Percentiles rank a stretch among this genome's conserved stretches.
Evolutionary conservation across 495 filamentous ascomycete species (phyloP).

Genomic region (Terfezia boudieri): DNA sequence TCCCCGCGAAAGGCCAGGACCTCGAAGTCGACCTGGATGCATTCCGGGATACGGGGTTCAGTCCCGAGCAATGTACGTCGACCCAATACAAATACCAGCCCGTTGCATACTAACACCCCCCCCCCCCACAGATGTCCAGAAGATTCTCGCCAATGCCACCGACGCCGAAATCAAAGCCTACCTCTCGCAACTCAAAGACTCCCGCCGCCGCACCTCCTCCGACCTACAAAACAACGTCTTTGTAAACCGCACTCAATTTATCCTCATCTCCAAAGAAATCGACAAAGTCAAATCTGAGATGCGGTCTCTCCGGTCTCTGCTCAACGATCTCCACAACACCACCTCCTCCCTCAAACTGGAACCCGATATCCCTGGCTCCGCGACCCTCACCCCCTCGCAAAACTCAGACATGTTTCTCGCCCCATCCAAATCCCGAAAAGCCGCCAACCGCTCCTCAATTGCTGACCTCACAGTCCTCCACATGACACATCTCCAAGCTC

Average conservation of each 20-base stretch:
- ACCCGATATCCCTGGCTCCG: conserved; percentile 21
- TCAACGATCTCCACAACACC: conserved; percentile 47
- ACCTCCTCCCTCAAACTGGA: conserved; percentile 16
- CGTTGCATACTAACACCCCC: not conserved
- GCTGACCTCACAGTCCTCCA: conserved; percentile 91
- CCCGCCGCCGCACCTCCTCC: conserved; percentile 60
- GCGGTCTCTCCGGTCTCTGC: conserved; percentile 64
- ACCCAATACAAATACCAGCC: not conserved
- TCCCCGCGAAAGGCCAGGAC: conserved; percentile 11
- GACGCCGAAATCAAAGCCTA: conserved; percentile 80
- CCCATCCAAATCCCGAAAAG: conserved; percentile 32
- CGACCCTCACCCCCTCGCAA: conserved; percentile 27
- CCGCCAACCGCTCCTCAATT: conserved; percentile 56
- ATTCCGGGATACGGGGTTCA: conserved; percentile 57
- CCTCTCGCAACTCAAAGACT: conserved; percentile 48
- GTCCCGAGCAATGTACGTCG: conserved; percentile 34
- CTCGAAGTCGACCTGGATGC: conserved; percentile 45
- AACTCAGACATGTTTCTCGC: conserved; percentile 17
- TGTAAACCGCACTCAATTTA: conserved; percentile 94
- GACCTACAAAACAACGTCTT: conserved; percentile 93
- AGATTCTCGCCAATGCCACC: conserved; percentile 69
- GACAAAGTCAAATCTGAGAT: conserved; percentile 95
- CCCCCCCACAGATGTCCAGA: conserved; percentile 38
- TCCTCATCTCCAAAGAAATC: conserved; percentile 96
- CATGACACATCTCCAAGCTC: conserved; percentile 61